Conservation (phyloP, 2,329 filamentous ascomycete genomes). For the Rachicladosporium sp. region DNA sequence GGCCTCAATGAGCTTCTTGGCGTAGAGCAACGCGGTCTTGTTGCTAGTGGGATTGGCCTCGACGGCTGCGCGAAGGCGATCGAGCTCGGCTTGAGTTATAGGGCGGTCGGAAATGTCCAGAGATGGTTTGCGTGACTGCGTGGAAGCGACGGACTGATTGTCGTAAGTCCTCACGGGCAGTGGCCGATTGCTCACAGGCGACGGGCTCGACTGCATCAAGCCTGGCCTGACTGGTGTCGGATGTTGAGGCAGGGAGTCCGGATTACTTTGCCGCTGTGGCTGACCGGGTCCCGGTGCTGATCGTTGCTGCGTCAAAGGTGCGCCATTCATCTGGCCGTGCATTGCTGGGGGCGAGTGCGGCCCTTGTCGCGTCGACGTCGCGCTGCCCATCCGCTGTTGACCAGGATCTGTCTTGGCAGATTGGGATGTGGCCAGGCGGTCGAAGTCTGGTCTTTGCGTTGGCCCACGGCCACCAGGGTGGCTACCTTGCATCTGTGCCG, state of each 20-base stretch:
- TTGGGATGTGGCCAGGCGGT: slow-evolving; percentile 10
- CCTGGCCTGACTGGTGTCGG: slow-evolving; percentile 44
- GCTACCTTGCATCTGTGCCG: slow-evolving; percentile 6
- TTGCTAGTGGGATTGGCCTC: slow-evolving; percentile 63
- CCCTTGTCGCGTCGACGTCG: slow-evolving; percentile 2
- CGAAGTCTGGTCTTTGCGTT: slow-evolving; percentile 9
- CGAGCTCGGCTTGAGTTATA: slow-evolving; percentile 68
- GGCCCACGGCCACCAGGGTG: slow-evolving; percentile 2
- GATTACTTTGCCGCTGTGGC: slow-evolving; percentile 27
- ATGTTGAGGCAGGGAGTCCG: slow-evolving; percentile 44
- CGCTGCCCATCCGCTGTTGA: slow-evolving; percentile 7
- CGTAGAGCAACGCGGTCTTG: slow-evolving; percentile 57
- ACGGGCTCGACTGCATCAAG: slow-evolving; percentile 25
- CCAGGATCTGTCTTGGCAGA: slow-evolving; percentile 16
- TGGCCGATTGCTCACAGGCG: slow-evolving; percentile 31
- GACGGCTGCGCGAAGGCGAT: slow-evolving; percentile 56
- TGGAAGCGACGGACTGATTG: slow-evolving; percentile 14
- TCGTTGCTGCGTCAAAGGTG: slow-evolving; percentile 16
- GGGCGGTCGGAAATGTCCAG: slow-evolving; percentile 28
- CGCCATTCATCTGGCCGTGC: slow-evolving; percentile 11
- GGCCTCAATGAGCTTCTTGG: slow-evolving; percentile 77
- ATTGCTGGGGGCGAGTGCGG: slow-evolving; percentile 5
- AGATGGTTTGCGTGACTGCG: slow-evolving; percentile 12
- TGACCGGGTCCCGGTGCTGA: slow-evolving; percentile 9
- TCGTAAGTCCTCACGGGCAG: slow-evolving; percentile 43